Base-by-base conservation (phyloP, 1,139 yeast species). In the Zygoascus meyerae region DNA sequence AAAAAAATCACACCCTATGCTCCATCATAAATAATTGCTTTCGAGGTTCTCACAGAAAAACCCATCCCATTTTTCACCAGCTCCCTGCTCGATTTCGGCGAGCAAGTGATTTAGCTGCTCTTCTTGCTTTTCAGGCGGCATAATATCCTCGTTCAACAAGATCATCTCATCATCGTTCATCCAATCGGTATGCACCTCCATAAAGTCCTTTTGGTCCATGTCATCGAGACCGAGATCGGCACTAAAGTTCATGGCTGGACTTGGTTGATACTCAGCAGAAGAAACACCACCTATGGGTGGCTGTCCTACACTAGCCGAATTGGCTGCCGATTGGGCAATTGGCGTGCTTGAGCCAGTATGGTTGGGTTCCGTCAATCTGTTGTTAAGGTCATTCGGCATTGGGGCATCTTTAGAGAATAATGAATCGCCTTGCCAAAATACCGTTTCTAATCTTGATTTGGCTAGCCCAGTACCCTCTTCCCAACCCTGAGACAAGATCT, bases 381-480 rank as follows among this genome's bases (percentile, higher is more conserved):
- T 35, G 29, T 35, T 35, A 7, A 35, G 14, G 11, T 35, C 39
- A 35, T 15, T 35, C 9, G 39, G 39, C 14, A 15, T 29, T 16
- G 39, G 39, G 18, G 39, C 39, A 10, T 40, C 30, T 9, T 42
- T 40, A 36, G 40, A 30, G 39, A 58, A 55, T 32, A 58, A 45
- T 7, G 51, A 52, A 16, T 52, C 54, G 28, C 66, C 67, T 54
- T 57, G 56, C 55, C 64, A 59, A 39, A 65, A 63, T 5, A 66
- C 59, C 2, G 66, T 54, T 40, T 65, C 69, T 57, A 66, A 60
- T 9, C 68, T 53, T 44, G 63, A 55, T 0, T 60, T 59, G 0
- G 69, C 69, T 16, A 66, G 51, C 7, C 69, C 68, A 7, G 68
- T 59, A 16, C 70, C 70, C 45, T 66, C 69, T 38, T 62, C 68